A percentile compares a stretch with the other conserved stretches of the same genome.
phyloP scores from a whole-genome alignment of 2,329 filamentous ascomycete genomes.

The Penicillium nordicum region DNA sequence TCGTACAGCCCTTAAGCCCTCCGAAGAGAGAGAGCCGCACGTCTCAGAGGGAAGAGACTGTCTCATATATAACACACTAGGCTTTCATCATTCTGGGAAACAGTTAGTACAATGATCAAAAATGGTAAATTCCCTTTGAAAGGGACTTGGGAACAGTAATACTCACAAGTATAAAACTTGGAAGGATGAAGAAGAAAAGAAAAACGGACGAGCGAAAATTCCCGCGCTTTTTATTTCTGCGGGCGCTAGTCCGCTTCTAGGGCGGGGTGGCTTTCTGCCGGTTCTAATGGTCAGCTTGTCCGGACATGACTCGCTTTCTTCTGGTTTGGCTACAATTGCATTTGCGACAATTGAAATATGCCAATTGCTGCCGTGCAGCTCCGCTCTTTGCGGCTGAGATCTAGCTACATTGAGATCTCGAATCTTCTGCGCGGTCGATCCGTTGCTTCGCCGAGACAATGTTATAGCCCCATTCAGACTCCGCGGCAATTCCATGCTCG shows the following conservation, averaged over 20 bases:
- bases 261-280: conserved; percentile 18
- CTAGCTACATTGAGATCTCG: conserved; percentile 28
- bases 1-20: conserved; percentile 84
- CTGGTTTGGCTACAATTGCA: background rate
- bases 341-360: conserved; percentile 1
- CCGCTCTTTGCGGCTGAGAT: conserved; percentile 1
- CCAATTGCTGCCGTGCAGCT: conserved; percentile 6
- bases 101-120: conserved; percentile 21
- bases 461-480: conserved; percentile 1
- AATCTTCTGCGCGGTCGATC: conserved; percentile 32
- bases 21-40: conserved; percentile 71
- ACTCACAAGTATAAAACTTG: conserved; percentile 97
- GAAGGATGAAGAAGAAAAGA: conserved; percentile 80
- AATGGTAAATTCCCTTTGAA: background rate
- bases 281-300: conserved; percentile 1
- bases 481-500: conserved; percentile 24
- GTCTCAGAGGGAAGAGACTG: conserved; percentile 60
- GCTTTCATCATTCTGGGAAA: conserved; percentile 93
- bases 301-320: background rate
- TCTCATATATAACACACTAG: conserved; percentile 92
- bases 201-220: conserved; percentile 33
- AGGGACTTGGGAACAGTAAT: conserved; percentile 4
- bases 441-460: conserved; percentile 1
- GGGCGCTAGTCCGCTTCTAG: conserved; percentile 24
- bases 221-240: conserved; percentile 25